phyloP scores from a whole-genome alignment of 805 yeast genomes.

The Metschnikowia peoriensis region DNA sequence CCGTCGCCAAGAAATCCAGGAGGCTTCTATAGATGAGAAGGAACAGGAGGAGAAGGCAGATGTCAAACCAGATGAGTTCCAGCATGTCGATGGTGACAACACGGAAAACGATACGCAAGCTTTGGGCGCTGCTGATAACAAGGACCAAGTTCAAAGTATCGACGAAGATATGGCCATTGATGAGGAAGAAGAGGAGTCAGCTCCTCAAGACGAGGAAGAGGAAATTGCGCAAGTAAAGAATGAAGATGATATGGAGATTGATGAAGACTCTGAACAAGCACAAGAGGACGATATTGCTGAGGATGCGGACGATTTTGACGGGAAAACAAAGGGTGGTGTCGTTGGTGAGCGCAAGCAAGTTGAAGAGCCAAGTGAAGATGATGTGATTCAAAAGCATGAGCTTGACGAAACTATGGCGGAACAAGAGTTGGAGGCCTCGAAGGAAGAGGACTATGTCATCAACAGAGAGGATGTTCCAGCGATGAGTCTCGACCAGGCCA shows the following conservation, averaged over 20 bases:
- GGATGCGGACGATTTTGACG: slow-evolving; percentile 43
- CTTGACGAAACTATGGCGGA: slow-evolving; percentile 14
- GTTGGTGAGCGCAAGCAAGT: slow-evolving; percentile 45
- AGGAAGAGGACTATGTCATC: slow-evolving; percentile 20
- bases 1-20: slow-evolving; percentile 83
- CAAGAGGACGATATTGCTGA: slow-evolving; percentile 25
- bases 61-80: slow-evolving; percentile 80
- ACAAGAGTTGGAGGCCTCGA: slow-evolving; percentile 11
- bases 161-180: slow-evolving; percentile 82
- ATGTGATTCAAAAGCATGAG: slow-evolving; percentile 17
- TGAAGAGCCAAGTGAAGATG: slow-evolving; percentile 16
- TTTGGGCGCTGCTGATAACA: slow-evolving; percentile 73
- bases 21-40: slow-evolving; percentile 46
- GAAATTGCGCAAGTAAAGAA: slow-evolving; percentile 28
- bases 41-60: slow-evolving; percentile 59
- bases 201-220: slow-evolving; percentile 14
- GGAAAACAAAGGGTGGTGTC: slow-evolving; percentile 49
- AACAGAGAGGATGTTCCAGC: slow-evolving; percentile 39
- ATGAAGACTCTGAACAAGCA: slow-evolving; percentile 26
- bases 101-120: slow-evolving; percentile 86
- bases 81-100: slow-evolving; percentile 77
- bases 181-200: slow-evolving; percentile 47
- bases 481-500: slow-evolving; percentile 61
- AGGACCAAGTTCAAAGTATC: slow-evolving; percentile 72
- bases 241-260: slow-evolving; percentile 29